These are phyloP conservation scores for Fusarium chuoi DNA, from an alignment of 2,329 filamentous ascomycete species.

Conservation along the genomic window DNA sequence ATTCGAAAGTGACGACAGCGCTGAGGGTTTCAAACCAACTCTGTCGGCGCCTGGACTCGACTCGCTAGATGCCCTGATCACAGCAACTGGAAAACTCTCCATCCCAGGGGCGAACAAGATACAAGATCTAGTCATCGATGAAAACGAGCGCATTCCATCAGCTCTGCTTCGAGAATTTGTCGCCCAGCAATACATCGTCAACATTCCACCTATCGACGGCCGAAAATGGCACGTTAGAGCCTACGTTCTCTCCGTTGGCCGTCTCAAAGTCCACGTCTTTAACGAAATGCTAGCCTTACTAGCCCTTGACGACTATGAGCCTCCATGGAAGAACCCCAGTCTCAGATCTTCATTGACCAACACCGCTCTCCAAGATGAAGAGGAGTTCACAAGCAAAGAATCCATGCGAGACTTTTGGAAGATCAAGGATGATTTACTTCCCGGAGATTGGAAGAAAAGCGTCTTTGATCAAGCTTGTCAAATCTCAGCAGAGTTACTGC, in stretches of 20 bases:
- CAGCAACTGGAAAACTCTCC: conserved; percentile 38
- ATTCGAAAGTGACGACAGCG: neutral
- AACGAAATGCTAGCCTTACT: conserved; percentile 51
- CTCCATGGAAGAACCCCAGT: conserved; percentile 50
- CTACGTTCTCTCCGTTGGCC: conserved; percentile 51
- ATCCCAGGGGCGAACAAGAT: neutral
- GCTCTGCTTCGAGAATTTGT: conserved; percentile 53
- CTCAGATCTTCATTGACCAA: conserved; percentile 51
- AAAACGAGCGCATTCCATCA: conserved; percentile 49
- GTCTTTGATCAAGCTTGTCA: conserved; percentile 51
- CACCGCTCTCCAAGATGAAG: conserved; percentile 51
- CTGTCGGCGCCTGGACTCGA: conserved; percentile 43
- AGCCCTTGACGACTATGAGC: conserved; percentile 49
- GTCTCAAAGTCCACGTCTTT: conserved; percentile 52
- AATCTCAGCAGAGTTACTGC: conserved; percentile 49
- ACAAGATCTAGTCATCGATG: conserved; percentile 44
- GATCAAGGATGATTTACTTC: conserved; percentile 43
- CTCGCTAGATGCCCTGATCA: conserved; percentile 47
- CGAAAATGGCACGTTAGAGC: conserved; percentile 53
- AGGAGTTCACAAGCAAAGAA: conserved; percentile 44
- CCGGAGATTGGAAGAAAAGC: conserved; percentile 46
- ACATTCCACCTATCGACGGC: conserved; percentile 45
- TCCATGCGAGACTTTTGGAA: conserved; percentile 52
- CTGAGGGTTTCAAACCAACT: conserved; percentile 29
- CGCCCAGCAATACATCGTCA: conserved; percentile 51